Evolutionary conservation across 805 yeast genomes (phyloP).

Genomic region (Saturnispora silvae): DNA sequence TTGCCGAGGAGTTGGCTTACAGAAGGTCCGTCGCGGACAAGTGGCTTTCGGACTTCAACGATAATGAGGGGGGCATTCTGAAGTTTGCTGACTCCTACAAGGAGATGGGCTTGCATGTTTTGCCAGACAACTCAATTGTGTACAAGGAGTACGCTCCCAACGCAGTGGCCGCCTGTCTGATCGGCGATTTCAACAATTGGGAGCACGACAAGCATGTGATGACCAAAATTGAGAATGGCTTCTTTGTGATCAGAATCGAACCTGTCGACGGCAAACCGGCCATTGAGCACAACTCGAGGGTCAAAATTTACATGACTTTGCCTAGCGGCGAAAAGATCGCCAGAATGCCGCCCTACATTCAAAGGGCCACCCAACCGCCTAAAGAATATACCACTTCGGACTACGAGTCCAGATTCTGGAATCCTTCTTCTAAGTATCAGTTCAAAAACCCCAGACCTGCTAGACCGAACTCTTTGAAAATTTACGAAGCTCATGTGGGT

Average conservation of each 20-base stretch:
- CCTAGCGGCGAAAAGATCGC: slow-evolving; percentile 64
- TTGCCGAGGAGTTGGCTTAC: slow-evolving; percentile 50
- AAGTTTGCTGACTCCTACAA: slow-evolving; percentile 70
- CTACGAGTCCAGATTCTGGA: slow-evolving; percentile 91
- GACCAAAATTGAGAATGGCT: slow-evolving; percentile 56
- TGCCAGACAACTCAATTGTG: slow-evolving; percentile 41
- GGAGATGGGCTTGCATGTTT: slow-evolving; percentile 66
- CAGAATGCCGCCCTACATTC: slow-evolving; percentile 83
- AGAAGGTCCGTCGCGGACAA: slow-evolving; percentile 57
- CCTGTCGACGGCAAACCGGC: slow-evolving; percentile 46
- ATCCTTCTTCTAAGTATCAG: slow-evolving; percentile 47
- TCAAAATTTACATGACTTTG: slow-evolving; percentile 56
- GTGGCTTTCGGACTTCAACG: slow-evolving; percentile 47
- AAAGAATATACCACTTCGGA: slow-evolving; percentile 35
- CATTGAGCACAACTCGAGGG: slow-evolving; percentile 71
- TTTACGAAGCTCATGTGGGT: slow-evolving; percentile 94
- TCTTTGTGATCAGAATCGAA: slow-evolving; percentile 53
- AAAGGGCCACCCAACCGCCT: slow-evolving; percentile 68
- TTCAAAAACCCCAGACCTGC: slow-evolving; percentile 61
- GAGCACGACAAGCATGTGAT: slow-evolving; percentile 43
- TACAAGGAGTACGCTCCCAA: slow-evolving; percentile 89
- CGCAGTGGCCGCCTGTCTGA: slow-evolving; percentile 62
- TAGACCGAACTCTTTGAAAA: slow-evolving; percentile 45
- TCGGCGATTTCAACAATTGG: slow-evolving; percentile 93
- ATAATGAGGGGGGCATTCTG: slow-evolving; percentile 53